Percentiles rank a stretch among this genome's conserved stretches.
Evolutionary conservation across 1,284 basidiomycete species (phyloP).

Genomic region (Mycena citricolor): DNA sequence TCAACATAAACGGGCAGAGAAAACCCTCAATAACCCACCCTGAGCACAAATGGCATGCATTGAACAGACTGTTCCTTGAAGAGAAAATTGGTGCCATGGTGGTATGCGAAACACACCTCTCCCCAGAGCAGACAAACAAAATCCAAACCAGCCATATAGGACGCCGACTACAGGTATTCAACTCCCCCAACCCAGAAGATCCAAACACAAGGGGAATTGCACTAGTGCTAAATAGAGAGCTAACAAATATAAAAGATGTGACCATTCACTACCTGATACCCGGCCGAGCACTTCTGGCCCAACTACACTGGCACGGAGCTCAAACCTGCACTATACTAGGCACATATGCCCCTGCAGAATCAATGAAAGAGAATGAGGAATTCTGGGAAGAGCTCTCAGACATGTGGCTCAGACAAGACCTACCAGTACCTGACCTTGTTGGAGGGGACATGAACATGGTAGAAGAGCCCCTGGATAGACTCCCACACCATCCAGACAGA

Average conservation of each 20-base stretch:
- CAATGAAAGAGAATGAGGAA: slow-evolving; percentile 1
- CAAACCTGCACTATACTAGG: slow-evolving; percentile 3
- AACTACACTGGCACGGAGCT: slow-evolving; percentile 8
- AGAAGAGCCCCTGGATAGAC: slow-evolving; percentile 5
- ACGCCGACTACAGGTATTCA: neutral
- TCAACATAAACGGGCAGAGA: neutral
- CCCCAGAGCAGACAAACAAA: neutral
- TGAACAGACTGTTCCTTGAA: neutral
- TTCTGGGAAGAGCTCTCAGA: slow-evolving; percentile 12
- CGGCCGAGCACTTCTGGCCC: slow-evolving; percentile 9
- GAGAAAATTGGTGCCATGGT: neutral
- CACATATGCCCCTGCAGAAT: slow-evolving; percentile 16
- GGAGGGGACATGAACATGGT: slow-evolving; percentile 9
- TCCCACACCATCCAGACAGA: slow-evolving; percentile 1
- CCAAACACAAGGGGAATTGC: slow-evolving; percentile 4
- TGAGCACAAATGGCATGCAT: neutral
- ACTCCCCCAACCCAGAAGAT: neutral
- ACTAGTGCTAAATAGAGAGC: slow-evolving; percentile 11
- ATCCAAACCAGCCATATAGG: neutral
- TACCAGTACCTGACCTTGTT: slow-evolving; percentile 4
- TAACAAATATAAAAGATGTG: slow-evolving; percentile 3
- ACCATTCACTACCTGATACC: slow-evolving; percentile 9
- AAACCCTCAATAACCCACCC: neutral
- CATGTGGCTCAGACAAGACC: neutral
- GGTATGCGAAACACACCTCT: neutral